phyloP scores from a whole-genome alignment of 139 green algal species.

The Pleodorina starrii region DNA sequence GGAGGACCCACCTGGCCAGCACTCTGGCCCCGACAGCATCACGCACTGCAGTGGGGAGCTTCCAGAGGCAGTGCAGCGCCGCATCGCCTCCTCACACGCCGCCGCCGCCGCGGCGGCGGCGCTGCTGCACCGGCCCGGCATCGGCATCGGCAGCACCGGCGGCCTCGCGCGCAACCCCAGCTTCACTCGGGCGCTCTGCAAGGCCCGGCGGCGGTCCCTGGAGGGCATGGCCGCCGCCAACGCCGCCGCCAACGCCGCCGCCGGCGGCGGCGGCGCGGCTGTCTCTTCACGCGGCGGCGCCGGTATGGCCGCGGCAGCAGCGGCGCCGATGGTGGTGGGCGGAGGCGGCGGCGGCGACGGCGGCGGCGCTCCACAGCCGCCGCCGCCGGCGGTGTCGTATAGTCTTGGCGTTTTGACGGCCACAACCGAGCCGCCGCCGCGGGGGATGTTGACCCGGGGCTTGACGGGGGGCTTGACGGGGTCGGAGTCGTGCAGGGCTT shows the following conservation, averaged over 20 bases:
- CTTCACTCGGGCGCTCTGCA: conserved; percentile 26
- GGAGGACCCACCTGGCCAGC: neutral
- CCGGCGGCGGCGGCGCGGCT: neutral
- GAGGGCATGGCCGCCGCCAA: neutral
- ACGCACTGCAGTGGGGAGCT: conserved; percentile 32
- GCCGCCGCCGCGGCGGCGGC: neutral
- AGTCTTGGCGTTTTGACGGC: neutral
- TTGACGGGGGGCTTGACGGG: neutral
- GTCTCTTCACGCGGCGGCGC: neutral
- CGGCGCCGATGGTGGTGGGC: neutral
- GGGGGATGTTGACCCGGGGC: neutral
- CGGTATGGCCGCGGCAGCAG: neutral
- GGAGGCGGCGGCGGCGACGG: neutral
- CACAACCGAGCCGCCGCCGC: neutral
- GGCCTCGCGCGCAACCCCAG: neutral
- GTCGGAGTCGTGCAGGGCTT: neutral
- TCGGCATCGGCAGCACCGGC: neutral
- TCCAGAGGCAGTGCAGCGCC: neutral
- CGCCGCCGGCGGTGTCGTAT: neutral
- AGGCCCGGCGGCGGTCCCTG: neutral
- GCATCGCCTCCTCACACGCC: neutral
- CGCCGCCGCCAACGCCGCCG: neutral
- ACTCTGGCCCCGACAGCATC: neutral
- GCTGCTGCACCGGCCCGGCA: neutral
- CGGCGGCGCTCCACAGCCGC: neutral